phyloP scores from a whole-genome alignment of 352 stramenopile species.

The Phytophthora tentaculata region DNA sequence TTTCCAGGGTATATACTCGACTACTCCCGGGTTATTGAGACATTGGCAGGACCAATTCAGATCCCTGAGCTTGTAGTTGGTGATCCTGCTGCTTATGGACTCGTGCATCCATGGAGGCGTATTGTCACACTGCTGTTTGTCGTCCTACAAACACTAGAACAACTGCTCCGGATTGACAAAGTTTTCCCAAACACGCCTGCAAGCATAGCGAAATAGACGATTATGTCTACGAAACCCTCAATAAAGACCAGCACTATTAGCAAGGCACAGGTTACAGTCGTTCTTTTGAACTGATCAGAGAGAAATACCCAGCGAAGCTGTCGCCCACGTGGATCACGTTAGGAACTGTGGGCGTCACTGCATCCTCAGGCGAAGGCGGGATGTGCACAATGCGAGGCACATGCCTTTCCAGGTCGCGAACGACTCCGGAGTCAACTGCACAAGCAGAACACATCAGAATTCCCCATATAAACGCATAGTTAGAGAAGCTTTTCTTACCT shows the following conservation, averaged over 20 bases:
- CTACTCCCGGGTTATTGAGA: slow-evolving; percentile 36
- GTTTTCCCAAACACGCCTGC: slow-evolving; percentile 32
- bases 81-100: slow-evolving; percentile 39
- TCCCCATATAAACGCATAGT: background rate
- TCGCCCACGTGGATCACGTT: slow-evolving; percentile 71
- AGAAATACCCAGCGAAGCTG: slow-evolving; percentile 75
- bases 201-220: slow-evolving; percentile 11
- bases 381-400: slow-evolving; percentile 78
- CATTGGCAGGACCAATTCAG: slow-evolving; percentile 36
- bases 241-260: slow-evolving; percentile 24
- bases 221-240: slow-evolving; percentile 11
- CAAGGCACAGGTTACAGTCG: slow-evolving; percentile 32
- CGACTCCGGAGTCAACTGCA: slow-evolving; percentile 60
- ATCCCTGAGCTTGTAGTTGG: slow-evolving; percentile 44
- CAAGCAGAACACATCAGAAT: slow-evolving; percentile 14
- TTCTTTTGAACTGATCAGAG: slow-evolving; percentile 53
- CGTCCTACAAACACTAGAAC: slow-evolving; percentile 58
- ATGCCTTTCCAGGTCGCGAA: slow-evolving; percentile 76
- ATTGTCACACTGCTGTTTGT: slow-evolving; percentile 58
- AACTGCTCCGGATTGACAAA: slow-evolving; percentile 61
- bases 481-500: slow-evolving; percentile 40
- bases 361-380: slow-evolving; percentile 28
- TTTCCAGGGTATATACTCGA: slow-evolving; percentile 41
- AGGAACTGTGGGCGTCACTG: slow-evolving; percentile 31
- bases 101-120: slow-evolving; percentile 64